phyloP scores from a whole-genome alignment of 805 yeast genomes.

The Spathaspora boniae region DNA sequence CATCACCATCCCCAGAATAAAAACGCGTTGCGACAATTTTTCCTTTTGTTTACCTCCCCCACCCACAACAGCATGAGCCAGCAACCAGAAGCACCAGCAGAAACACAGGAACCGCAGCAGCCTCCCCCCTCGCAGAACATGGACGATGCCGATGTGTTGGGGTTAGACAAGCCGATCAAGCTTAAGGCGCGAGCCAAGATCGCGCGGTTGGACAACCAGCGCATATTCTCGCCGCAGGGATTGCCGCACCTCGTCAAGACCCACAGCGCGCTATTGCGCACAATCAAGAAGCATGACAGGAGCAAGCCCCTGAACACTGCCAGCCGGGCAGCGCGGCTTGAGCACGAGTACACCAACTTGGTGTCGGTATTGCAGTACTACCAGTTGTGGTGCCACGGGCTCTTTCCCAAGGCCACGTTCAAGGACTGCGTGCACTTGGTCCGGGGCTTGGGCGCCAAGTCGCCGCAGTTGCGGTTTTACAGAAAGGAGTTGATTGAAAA shows the following conservation, averaged over 20 bases:
- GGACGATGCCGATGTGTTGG: constrained; percentile 23
- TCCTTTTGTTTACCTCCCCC: too few relatives aligned
- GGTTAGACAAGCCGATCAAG: constrained; percentile 35
- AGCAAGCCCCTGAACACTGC: constrained; percentile 9
- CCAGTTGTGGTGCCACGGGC: constrained; percentile 45
- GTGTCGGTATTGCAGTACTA: constrained; percentile 37
- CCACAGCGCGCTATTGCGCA: constrained; percentile 22
- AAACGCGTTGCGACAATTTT: too few relatives aligned
- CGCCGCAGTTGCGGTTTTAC: constrained; percentile 33
- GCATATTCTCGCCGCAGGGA: constrained; percentile 34
- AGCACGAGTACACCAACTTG: constrained; percentile 34
- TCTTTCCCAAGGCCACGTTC: constrained; percentile 79
- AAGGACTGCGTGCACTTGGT: constrained; percentile 60
- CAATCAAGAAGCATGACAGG: constrained; percentile 27
- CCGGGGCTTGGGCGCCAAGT: constrained; percentile 44
- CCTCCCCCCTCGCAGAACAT: too few relatives aligned
- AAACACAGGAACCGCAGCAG: too few relatives aligned
- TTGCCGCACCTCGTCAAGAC: constrained; percentile 30
- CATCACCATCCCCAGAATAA: too few relatives aligned
- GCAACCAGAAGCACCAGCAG: too few relatives aligned
- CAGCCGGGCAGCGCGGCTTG: constrained; percentile 16
- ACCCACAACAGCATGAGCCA: too few relatives aligned
- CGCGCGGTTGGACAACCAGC: constrained; percentile 37
- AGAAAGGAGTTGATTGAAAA: constrained; percentile 26
- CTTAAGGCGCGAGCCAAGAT: constrained; percentile 28